Conservation (phyloP, 495 filamentous ascomycete genomes). For the Aspergillus saccharolyticus region DNA sequence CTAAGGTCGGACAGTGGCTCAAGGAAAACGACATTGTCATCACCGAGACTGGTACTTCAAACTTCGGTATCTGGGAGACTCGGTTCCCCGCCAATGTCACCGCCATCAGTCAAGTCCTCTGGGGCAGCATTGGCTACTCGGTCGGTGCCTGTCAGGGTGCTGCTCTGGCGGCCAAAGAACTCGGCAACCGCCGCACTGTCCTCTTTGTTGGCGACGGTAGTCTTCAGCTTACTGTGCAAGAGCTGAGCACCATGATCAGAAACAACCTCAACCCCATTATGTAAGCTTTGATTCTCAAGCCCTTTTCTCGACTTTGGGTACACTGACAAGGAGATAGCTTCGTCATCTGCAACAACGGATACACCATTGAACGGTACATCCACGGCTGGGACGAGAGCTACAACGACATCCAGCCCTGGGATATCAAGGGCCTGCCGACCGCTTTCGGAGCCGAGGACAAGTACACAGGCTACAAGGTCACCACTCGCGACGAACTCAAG, state of each 20-base stretch:
- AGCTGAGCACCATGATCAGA: constrained; percentile 80
- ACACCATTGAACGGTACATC: constrained; percentile 53
- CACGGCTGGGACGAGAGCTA: constrained; percentile 66
- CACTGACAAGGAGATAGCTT: constrained; percentile 42
- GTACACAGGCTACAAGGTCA: constrained; percentile 62
- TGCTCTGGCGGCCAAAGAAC: constrained; percentile 64
- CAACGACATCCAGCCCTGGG: constrained; percentile 77
- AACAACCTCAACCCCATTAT: constrained; percentile 75
- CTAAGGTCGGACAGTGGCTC: constrained; percentile 71
- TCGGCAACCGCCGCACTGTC: constrained; percentile 58
- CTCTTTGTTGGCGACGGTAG: constrained; percentile 87
- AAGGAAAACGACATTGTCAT: constrained; percentile 72
- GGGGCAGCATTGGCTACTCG: constrained; percentile 84
- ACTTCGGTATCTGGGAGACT: constrained; percentile 87
- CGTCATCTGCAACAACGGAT: constrained; percentile 52
- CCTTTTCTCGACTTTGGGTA: constrained; percentile 12
- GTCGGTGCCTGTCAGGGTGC: constrained; percentile 76
- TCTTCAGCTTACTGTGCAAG: constrained; percentile 79
- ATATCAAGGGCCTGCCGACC: constrained; percentile 59
- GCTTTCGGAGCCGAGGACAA: constrained; percentile 62
- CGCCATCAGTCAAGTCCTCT: constrained; percentile 78
- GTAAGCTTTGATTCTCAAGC: constrained; percentile 34
- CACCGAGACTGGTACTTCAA: constrained; percentile 84
- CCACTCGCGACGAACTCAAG: constrained; percentile 65
- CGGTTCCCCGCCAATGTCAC: constrained; percentile 71